Base-by-base conservation (phyloP, 2,329 filamentous ascomycete species). In the Ophiognomonia clavigignenti-juglandacearum region DNA sequence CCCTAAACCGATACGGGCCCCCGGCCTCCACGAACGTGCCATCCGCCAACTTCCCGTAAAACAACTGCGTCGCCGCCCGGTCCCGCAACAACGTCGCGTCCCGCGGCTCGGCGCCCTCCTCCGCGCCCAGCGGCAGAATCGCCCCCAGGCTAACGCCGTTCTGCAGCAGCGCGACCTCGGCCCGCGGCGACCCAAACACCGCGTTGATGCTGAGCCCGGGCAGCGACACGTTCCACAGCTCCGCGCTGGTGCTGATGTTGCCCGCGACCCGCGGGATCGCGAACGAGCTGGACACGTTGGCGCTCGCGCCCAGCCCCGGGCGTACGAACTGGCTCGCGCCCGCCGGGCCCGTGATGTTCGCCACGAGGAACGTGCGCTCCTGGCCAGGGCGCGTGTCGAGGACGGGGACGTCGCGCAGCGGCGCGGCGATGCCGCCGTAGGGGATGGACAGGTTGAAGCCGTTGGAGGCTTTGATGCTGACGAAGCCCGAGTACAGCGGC, bases 401-500 rank as follows among this genome's bases (percentile, higher is more conserved):
- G 11, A 54, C 39, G 4, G 54, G 52, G 1, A 52, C 51, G 7
- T 54, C 47, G 29, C 51, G 51, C 53, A 64, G 52, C 47, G 53
- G 53, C 7, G 60, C 60, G 3, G 54, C 59, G 13, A 67, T 53
- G 9, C 68, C 68, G 23, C 65, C 59, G 54, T 71, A 72, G 2
- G 68, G 68, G 6, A 72, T 51, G 4, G 58, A 57, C 19, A 69
- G 59, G n/a, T 55, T 53, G 14, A 65, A 61, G 20, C 61, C 62
- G 35, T 65, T 66, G 32, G 61, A 64, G 39, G 60, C 61, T 31
- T 63, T 65, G 41, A 73, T 55, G 16, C 65, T 59, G 42, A 73
- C 58, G 57, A 64, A 71, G 18, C 70, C 70, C 22, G 64, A 65
- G 57, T 71, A 73, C 9, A 72, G 60, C 4, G 68, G 68, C 20